Base-by-base conservation (phyloP, 306 rosid genomes). In the Purshia tridentata region DNA sequence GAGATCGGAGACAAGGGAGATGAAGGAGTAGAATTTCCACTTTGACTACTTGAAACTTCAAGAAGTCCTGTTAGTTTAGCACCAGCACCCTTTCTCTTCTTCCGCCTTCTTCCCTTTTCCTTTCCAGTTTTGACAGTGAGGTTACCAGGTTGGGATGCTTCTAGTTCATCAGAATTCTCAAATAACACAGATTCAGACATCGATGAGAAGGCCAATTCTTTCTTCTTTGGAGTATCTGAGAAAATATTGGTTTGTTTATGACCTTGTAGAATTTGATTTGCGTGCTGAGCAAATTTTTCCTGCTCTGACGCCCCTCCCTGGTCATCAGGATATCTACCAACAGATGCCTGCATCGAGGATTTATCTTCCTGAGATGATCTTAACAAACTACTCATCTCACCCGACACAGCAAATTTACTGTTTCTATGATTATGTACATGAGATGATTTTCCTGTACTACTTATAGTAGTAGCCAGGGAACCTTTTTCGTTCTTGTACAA, bases 11-110 rank as follows among this genome's bases (percentile, higher is more conserved):
- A 94, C 75, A 86, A 52, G 1, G 98, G 98, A 52, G 97, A 94
- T 9, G 97, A 91, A 70, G 98, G 98, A 18, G 98, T 94, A 52
- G 98, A 94, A 41, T 89, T 94, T 81, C 97, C 98, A 80, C 98
- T 94, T 59, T 91, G 97, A 73, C 98, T 93, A 57, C 98, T 93
- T 22, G 98, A 89, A 84, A 86, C 97, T 85, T 93, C 98, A 48
- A 86, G 82, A 41, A 89, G 66, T 47, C 87, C 80, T 9, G 81
- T 53, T 54, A 88, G 45, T 61, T 86, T 93, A 41, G 86, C 75
- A 61, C 85, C 83, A 1, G 76, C 81, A 76, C 84, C 81, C 81
- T 85, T 94, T 73, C 86, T 89, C 88, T 83, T 94, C 85, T 74
- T 88, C 41, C 90, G 82, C 75, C 90, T 84, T 77, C 88, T 86